Conservation (phyloP, 2,329 filamentous ascomycete species). For the Alternaria ventricosa region DNA sequence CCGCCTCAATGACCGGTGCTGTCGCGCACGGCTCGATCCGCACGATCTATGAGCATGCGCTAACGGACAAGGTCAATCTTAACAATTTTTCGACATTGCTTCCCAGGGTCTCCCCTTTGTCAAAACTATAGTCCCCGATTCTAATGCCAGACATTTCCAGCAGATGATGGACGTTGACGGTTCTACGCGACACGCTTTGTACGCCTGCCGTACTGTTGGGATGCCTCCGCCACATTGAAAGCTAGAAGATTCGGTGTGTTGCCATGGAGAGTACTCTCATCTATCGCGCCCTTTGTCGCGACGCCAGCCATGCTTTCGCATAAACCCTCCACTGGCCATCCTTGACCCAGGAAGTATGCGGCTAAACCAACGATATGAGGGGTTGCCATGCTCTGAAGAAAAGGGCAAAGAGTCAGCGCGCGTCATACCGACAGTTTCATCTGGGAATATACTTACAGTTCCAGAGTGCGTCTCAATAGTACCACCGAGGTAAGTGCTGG, state of each 20-base stretch:
- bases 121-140: not conserved
- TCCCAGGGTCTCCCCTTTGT: not conserved
- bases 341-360: constrained; percentile 68
- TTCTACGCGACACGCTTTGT: not conserved
- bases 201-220: not conserved
- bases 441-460: constrained; percentile 46
- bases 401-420: not conserved
- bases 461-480: constrained; percentile 59
- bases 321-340: constrained; percentile 48
- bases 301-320: constrained; percentile 55
- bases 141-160: not conserved
- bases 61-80: not conserved
- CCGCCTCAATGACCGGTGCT: not conserved
- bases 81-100: not conserved
- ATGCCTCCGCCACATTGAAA: constrained; percentile 54
- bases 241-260: constrained; percentile 58
- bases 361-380: constrained; percentile 73
- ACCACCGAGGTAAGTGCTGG: constrained; percentile 54
- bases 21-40: not conserved
- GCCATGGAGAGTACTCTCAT: constrained; percentile 43
- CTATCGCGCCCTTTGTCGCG: constrained; percentile 46
- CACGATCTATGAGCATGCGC: not conserved
- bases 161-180: not conserved
- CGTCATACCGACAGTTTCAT: not conserved
- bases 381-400: constrained; percentile 63